A percentile compares a stretch with the other conserved stretches of the same genome.
Evolutionary conservation across 805 yeast species (phyloP).

Genomic region (Cyberlindnera meyerae): DNA sequence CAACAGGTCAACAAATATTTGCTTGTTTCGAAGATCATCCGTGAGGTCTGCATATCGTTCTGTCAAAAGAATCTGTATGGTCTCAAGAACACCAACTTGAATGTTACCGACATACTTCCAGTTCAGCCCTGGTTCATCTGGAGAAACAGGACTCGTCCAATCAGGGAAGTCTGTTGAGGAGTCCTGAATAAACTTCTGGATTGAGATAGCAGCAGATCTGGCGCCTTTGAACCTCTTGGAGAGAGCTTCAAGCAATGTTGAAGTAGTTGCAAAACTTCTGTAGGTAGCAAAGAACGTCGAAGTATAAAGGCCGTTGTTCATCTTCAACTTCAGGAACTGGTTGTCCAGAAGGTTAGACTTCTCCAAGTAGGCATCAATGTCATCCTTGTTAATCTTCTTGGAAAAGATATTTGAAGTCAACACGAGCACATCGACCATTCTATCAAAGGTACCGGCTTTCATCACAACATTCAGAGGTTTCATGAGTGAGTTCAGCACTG

Average conservation of each 20-base stretch:
- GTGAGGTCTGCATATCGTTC: slow-evolving; percentile 74
- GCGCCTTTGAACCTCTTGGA: slow-evolving; percentile 57
- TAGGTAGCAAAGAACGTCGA: slow-evolving; percentile 67
- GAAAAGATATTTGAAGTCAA: slow-evolving; percentile 61
- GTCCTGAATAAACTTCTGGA: slow-evolving; percentile 30
- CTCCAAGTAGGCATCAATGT: slow-evolving; percentile 36
- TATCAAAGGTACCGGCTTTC: slow-evolving; percentile 69
- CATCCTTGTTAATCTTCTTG: slow-evolving; percentile 36
- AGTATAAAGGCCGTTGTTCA: slow-evolving; percentile 63
- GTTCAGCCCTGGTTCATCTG: slow-evolving; percentile 47
- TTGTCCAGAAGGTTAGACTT: slow-evolving; percentile 32
- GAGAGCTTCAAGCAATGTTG: slow-evolving; percentile 46
- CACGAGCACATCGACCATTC: slow-evolving; percentile 74
- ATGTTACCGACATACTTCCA: slow-evolving; percentile 69
- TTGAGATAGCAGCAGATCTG: slow-evolving; percentile 53
- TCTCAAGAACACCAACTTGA: slow-evolving; percentile 77
- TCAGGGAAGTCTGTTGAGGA: slow-evolving; percentile 41
- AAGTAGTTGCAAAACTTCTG: slow-evolving; percentile 59
- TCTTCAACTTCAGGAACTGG: slow-evolving; percentile 41
- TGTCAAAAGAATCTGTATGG: slow-evolving; percentile 61
- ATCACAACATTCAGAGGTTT: slow-evolving; percentile 42
- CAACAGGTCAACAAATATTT: slow-evolving; percentile 56
- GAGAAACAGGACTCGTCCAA: slow-evolving; percentile 43
- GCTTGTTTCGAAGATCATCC: slow-evolving; percentile 57
- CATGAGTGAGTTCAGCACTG: slow-evolving; percentile 21